Evolutionary conservation across 2,329 filamentous ascomycete genomes (phyloP).

Genomic region (Trichoderma sp.): DNA sequence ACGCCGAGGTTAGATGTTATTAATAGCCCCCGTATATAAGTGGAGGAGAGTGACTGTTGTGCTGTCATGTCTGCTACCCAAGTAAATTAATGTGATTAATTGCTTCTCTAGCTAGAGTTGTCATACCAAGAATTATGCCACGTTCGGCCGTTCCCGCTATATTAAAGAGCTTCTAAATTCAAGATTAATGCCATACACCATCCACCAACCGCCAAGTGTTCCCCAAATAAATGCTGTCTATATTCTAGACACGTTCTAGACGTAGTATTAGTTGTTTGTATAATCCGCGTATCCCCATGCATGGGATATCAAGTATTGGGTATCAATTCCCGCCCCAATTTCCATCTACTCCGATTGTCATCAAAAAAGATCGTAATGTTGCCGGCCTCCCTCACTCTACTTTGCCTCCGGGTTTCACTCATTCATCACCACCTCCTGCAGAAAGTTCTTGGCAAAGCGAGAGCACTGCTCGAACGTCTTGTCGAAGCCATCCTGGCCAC

Average conservation of each 20-base stretch:
- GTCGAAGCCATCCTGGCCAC: conserved; percentile 75
- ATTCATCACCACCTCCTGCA: conserved; percentile 52
- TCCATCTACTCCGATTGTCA: conserved; percentile 11
- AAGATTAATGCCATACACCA: background rate
- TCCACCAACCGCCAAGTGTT: background rate
- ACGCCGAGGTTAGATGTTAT: background rate
- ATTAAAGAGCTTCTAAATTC: background rate
- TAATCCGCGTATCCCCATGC: background rate
- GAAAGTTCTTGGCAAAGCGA: conserved; percentile 72
- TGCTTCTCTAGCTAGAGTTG: too few relatives aligned
- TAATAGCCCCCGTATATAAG: too few relatives aligned
- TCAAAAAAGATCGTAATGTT: background rate
- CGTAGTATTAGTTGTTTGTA: conserved; percentile 4
- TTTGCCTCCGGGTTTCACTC: background rate
- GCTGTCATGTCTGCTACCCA: background rate
- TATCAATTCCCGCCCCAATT: conserved; percentile 10
- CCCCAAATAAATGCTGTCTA: background rate
- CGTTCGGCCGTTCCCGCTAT: background rate
- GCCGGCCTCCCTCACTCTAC: background rate
- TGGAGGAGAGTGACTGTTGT: background rate
- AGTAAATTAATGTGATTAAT: background rate
- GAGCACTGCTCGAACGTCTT: conserved; percentile 81
- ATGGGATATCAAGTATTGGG: background rate
- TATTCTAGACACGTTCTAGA: conserved; percentile 7
- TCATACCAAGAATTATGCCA: background rate